Evolutionary conservation across 805 yeast genomes (phyloP).

Genomic region (Yamadazyma scolyti): DNA sequence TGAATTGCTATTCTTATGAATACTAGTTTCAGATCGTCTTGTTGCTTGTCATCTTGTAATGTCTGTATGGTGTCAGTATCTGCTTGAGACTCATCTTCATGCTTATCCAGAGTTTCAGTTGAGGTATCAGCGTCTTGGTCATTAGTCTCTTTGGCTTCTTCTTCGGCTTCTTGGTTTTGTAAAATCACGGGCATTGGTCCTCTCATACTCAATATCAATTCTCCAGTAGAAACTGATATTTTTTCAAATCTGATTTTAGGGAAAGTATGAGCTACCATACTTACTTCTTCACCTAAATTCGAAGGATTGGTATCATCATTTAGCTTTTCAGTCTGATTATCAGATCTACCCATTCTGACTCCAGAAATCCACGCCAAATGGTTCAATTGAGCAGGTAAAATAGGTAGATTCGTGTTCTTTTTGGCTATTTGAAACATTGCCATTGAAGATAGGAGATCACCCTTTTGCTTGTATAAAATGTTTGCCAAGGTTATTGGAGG

Average conservation of each 20-base stretch:
- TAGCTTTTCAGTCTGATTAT: constrained; percentile 19
- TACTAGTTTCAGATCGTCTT: constrained; percentile 33
- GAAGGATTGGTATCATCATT: constrained; percentile 36
- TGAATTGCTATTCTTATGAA: constrained; percentile 68
- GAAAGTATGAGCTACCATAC: constrained; percentile 81
- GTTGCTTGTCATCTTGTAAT: constrained; percentile 2
- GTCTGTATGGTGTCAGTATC: constrained; percentile 1
- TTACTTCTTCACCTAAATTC: constrained; percentile 88
- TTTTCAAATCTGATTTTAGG: constrained; percentile 84
- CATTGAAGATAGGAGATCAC: constrained; percentile 36
- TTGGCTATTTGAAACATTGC: constrained; percentile 31
- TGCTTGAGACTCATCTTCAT: not conserved
- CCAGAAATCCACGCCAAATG: constrained; percentile 94
- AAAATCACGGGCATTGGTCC: constrained; percentile 45
- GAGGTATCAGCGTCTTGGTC: constrained; percentile 1
- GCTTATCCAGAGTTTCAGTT: not conserved
- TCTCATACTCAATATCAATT: constrained; percentile 66
- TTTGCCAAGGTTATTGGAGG: constrained; percentile 34
- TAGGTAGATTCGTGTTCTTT: constrained; percentile 19
- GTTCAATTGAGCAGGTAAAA: constrained; percentile 37
- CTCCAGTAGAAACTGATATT: constrained; percentile 85
- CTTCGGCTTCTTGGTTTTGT: constrained; percentile 2
- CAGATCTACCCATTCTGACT: constrained; percentile 65
- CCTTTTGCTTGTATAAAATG: constrained; percentile 24
- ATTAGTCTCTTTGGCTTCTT: not conserved